Percentiles rank a stretch among this genome's conserved stretches.
Evolutionary conservation across 345 rosid species (phyloP).

Genomic region (Salix brachista): DNA sequence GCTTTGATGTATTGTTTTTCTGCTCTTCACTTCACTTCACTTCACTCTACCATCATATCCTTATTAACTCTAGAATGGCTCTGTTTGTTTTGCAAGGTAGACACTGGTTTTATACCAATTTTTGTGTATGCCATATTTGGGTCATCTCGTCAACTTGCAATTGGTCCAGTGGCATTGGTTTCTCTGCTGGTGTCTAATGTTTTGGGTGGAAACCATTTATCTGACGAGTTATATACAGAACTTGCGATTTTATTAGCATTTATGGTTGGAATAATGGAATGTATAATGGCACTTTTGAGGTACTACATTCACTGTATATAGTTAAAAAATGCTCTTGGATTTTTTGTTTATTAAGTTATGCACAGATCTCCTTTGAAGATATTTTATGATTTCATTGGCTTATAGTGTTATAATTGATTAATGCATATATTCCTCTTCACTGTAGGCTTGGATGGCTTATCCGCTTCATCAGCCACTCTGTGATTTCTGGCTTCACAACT

Average conservation of each 20-base stretch:
- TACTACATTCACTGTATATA: conserved; percentile 22
- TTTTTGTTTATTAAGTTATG: not conserved
- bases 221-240: conserved; percentile 71
- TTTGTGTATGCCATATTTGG: conserved; percentile 87
- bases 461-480: conserved; percentile 98
- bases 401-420: not conserved
- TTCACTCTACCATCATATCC: not conserved
- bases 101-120: conserved; percentile 86
- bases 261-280: conserved; percentile 90
- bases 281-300: conserved; percentile 96
- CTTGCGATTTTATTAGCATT: conserved; percentile 88
- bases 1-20: not conserved
- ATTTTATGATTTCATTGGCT: not conserved
- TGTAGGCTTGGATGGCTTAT: conserved; percentile 98
- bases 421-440: conserved; percentile 9
- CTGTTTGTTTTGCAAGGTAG: conserved; percentile 45
- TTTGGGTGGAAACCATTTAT: conserved; percentile 58
- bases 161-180: conserved; percentile 98
- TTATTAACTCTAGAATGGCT: conserved; percentile 4
- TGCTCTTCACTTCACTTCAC: not conserved
- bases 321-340: not conserved
- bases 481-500: conserved; percentile 93
- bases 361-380: not conserved
- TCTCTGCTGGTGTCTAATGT: conserved; percentile 96
- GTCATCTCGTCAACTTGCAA: conserved; percentile 95